Evolutionary conservation across 129 eudicot species (phyloP), one percentile per base, ranked within the genome.

Genomic region (Tagetes erecta): DNA sequence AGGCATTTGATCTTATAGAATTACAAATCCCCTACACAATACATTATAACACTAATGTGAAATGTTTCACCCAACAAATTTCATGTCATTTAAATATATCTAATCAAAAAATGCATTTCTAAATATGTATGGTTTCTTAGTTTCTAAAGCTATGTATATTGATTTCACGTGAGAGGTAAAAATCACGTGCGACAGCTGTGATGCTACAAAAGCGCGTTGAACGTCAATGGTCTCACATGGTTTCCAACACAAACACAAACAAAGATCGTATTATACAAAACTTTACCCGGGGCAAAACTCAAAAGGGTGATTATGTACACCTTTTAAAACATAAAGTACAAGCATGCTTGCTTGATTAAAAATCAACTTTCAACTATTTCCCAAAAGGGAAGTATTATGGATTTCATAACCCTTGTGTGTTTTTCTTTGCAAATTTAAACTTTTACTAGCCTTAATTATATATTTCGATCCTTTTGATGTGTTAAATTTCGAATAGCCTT

Each of bases 121-220:
- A 20, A 20, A 20, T 20, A 20, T 44, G 9, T 44, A 6, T 44
- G 11, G 6, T 44, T 30, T 27, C 6, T 39, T 37, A 6, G 52
- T 71, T 72, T 68, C 45, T 11, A 36, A 50, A 13, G 64, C 14
- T 8, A 70, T 38, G 8, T 6, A 8, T 68, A 42, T 71, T 2
- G 65, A 33, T 30, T 62, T 73, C 63, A 62, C 78, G 34, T 77
- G 42, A 34, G 51, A 35, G 50, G 20, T 49, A 30, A 58, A 47
- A 71, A 50, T 62, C 82, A 78, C 47, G 66, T 70, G 82, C 72
- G 77, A 70, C 82, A 78, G 77, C 82, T 78, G 47, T 35, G 60
- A 78, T 36, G 81, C 76, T 70, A 59, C 62, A 45, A 76, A 68
- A 46, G 50, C 49, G 76, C 44, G 53, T 69, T 36, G 70, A 31